Base-by-base conservation (phyloP, 768 basidiomycete species). In the Candolleomyces aberdarensis region DNA sequence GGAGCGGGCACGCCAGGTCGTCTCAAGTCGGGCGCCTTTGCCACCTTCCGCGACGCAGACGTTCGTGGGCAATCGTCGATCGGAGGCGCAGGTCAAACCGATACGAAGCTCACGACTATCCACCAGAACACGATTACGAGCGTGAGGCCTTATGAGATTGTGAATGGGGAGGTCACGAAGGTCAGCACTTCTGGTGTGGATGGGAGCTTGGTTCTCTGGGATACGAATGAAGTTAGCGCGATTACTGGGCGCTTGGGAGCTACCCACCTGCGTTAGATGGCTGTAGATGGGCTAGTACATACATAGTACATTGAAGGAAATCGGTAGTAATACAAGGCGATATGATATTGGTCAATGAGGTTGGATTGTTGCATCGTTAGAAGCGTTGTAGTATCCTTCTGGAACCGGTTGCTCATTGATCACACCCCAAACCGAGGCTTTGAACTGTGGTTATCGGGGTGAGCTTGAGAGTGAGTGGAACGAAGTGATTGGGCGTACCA, bases 81-180 rank as follows among this genome's bases (percentile, higher is more conserved):
- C 26, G 59, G 71, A 32, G 73, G 74, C 9, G 60, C 68, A 20
- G 69, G 65, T 8, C 64, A 70, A 9, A 71, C 73, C 5, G 87
- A 90, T 68, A 92, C 91, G 3, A 92, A 96, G 70, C 75, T 96
- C 56, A 76, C 83, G 68, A 98, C 97, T 14, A 83, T 97, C 54
- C 97, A 98, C 71, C 97, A 98, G 82, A 99, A 99, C 78, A 97
- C 96, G 41, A 97, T 99, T 75, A 98, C 94, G n/a, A 88, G 82
- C 65, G 81, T 98, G 44, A 78, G 94, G 59, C 78, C 91, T 29
- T 97, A 91, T 68, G 88, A 88, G 63, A 78, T 76, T 1, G 64
- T 68, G 3, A 80, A 78, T 13, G 87, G 85, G 0, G 75, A 76
- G 1, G 88, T 98, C 5, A 78, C 75, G 51, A 84, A 84, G 68